These are phyloP conservation scores for Hymenoscyphus repandus DNA, from an alignment of 2,329 filamentous ascomycete species.

Conservation along the genomic window DNA sequence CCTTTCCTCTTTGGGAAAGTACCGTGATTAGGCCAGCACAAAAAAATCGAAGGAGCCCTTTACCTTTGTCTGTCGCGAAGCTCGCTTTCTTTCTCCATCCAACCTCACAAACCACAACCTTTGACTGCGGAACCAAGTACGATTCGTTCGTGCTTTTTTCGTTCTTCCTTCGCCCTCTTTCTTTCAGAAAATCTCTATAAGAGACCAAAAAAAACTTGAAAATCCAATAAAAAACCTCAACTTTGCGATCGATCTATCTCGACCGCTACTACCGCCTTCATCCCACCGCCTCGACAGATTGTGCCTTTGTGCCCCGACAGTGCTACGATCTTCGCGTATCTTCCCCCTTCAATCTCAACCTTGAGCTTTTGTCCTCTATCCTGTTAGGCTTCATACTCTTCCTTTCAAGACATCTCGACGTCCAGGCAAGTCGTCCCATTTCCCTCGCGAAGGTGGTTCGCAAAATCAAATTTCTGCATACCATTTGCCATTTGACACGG, in stretches of 20 bases:
- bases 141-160: conserved; percentile 32
- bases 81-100: conserved; percentile 13
- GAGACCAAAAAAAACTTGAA: conserved; percentile 36
- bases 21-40: no score
- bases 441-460: conserved; percentile 8
- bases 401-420: conserved; percentile 20
- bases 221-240: conserved; percentile 30
- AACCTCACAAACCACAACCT: conserved; percentile 16
- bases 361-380: conserved; percentile 15
- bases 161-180: conserved; percentile 31
- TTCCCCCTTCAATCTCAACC: conserved; percentile 4
- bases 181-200: conserved; percentile 30
- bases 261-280: conserved; percentile 24
- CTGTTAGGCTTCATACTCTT: conserved; percentile 11
- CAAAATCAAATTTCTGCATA: conserved; percentile 4
- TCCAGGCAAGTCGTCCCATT: conserved; percentile 19
- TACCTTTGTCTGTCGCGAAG: background rate
- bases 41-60: background rate
- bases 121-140: conserved; percentile 31
- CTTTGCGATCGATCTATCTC: conserved; percentile 25
- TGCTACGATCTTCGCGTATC: conserved; percentile 21
- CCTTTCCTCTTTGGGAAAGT: background rate
- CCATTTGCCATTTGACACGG: background rate
- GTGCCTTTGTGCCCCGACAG: conserved; percentile 16
- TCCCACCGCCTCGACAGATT: conserved; percentile 9